Conservation (phyloP, 768 basidiomycete species). For the Rhizopogon roseolus region DNA sequence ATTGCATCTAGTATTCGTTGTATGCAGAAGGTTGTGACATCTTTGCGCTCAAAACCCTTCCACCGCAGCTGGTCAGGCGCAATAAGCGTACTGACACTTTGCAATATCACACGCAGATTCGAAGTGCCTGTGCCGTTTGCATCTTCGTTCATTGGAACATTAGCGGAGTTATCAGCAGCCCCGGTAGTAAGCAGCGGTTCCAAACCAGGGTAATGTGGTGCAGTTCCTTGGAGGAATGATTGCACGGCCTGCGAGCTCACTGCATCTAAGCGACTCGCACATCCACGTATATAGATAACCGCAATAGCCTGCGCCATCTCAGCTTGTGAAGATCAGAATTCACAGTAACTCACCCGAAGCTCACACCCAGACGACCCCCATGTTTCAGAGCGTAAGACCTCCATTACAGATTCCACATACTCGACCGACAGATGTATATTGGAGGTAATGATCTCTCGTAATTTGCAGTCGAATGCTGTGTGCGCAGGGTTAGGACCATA, state of each 20-base stretch:
- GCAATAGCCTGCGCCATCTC: conserved; percentile 12
- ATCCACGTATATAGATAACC: conserved; percentile 25
- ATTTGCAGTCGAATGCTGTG: background rate
- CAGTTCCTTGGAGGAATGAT: conserved; percentile 14
- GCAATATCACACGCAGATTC: background rate
- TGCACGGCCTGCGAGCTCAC: conserved; percentile 17
- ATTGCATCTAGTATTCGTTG: background rate
- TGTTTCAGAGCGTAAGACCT: conserved; percentile 33
- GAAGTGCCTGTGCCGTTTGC: background rate
- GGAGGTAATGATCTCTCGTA: background rate
- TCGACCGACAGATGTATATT: background rate
- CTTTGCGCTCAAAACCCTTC: background rate
- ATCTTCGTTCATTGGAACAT: background rate
- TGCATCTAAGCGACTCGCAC: conserved; percentile 24
- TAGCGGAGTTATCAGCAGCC: too few relatives aligned
- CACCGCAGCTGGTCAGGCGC: background rate
- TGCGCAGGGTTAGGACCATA: conserved; percentile 31
- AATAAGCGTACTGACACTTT: background rate
- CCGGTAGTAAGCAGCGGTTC: conserved; percentile 2
- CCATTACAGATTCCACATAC: conserved; percentile 23
- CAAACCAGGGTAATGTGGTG: conserved; percentile 8
- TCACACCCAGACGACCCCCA: conserved; percentile 30
- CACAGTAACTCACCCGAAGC: conserved; percentile 23
- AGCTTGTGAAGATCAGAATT: background rate
- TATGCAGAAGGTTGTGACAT: background rate